Conservation (phyloP, 2,329 filamentous ascomycete species). For the Colletotrichum sp. region DNA sequence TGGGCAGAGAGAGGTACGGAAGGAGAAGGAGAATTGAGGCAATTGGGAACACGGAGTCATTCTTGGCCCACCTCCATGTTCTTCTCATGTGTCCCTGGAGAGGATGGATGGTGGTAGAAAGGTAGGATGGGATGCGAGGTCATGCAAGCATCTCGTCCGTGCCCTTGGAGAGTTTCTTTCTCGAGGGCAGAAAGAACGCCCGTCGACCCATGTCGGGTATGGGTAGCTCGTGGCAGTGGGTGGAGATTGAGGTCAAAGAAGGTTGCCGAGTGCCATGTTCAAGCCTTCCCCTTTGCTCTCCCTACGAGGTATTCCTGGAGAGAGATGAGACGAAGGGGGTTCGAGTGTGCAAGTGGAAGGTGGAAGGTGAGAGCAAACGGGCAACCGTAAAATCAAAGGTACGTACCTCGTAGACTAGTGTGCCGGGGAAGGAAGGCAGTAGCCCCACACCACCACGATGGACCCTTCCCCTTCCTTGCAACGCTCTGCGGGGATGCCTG, state of each 20-base stretch:
- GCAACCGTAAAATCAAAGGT: neutral
- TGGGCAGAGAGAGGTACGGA: neutral
- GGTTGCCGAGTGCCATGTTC: neutral
- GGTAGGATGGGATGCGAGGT: neutral
- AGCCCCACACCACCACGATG: neutral
- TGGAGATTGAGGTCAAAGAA: neutral
- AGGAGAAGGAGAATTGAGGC: neutral
- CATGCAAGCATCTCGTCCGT: neutral
- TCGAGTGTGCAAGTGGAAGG: neutral
- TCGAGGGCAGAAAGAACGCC: neutral
- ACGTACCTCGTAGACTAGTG: neutral
- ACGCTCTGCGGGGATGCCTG: slow-evolving; percentile 13
- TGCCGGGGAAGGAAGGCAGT: neutral
- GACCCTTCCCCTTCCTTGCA: neutral
- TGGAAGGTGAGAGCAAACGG: neutral
- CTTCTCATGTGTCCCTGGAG: neutral
- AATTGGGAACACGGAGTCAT: neutral
- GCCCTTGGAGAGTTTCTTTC: neutral
- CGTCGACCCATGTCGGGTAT: neutral
- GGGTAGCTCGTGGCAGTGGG: neutral
- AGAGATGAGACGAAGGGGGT: slow-evolving; percentile 8
- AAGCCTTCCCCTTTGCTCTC: neutral
- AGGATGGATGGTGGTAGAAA: neutral
- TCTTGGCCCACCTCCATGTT: slow-evolving; percentile 2
- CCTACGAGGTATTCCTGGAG: neutral